Evolutionary conservation across 2,329 filamentous ascomycete genomes (phyloP).

Genomic region (Colletotrichum paranaense): DNA sequence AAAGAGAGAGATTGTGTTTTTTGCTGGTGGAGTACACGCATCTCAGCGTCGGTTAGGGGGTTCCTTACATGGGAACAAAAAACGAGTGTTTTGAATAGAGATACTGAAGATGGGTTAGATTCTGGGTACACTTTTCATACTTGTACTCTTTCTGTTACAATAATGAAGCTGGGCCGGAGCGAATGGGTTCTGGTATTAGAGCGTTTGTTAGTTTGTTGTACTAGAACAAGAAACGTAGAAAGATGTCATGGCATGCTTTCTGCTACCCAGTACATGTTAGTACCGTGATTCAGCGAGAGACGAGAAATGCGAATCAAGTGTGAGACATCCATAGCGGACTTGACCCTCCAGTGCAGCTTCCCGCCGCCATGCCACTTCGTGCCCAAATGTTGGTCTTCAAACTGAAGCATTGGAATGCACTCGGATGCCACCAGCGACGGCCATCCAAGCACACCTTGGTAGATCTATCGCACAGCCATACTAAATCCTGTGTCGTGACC

Average conservation of each 20-base stretch:
- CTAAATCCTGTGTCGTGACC: too few relatives aligned
- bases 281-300: too few relatives aligned
- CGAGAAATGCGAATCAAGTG: too few relatives aligned
- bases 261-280: too few relatives aligned
- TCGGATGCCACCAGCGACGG: too few relatives aligned
- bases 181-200: neutral
- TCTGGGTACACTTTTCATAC: neutral
- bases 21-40: neutral
- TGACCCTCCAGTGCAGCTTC: too few relatives aligned
- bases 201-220: neutral
- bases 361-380: too few relatives aligned
- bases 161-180: neutral
- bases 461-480: too few relatives aligned
- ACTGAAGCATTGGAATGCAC: too few relatives aligned
- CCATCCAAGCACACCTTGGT: too few relatives aligned
- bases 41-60: neutral
- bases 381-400: too few relatives aligned
- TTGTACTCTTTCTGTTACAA: neutral
- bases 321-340: too few relatives aligned
- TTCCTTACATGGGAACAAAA: neutral
- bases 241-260: neutral
- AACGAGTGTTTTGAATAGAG: neutral
- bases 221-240: neutral
- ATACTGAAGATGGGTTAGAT: conserved; percentile 1
- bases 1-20: neutral